Conservation (phyloP, 306 rosid species). For the Trifolium dubium region DNA sequence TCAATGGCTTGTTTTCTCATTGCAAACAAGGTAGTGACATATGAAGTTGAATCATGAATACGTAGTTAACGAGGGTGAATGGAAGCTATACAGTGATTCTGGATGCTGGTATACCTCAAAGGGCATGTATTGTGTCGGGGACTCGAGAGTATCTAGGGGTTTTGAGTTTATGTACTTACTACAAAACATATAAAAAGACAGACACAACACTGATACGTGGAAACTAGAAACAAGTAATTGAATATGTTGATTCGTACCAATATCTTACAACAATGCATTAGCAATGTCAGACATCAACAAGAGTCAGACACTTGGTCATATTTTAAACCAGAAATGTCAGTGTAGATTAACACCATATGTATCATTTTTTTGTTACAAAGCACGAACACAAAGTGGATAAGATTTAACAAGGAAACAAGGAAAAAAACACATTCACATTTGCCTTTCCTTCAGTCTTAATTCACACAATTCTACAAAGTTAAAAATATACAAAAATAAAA, state of each 20-base stretch:
- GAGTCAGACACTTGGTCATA: background rate
- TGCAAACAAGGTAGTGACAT: background rate
- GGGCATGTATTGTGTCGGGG: background rate
- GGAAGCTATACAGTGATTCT: background rate
- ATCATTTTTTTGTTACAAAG: background rate
- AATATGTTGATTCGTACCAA: background rate
- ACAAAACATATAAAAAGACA: no score
- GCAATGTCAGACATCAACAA: background rate
- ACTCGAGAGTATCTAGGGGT: background rate
- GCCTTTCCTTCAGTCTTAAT: background rate
- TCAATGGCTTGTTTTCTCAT: background rate
- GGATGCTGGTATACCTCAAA: background rate
- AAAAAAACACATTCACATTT: background rate
- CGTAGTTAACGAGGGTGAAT: background rate
- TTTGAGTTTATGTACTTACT: background rate
- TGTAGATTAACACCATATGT: background rate
- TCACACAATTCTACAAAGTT: slow-evolving; percentile 1
- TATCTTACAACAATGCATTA: no score
- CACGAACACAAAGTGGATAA: background rate
- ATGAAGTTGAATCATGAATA: background rate
- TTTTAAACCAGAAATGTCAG: background rate
- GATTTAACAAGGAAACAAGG: background rate
- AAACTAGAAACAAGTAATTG: background rate
- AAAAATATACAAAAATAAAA: background rate
- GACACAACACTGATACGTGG: background rate